Evolutionary conservation across 176 grass and related monocot species (phyloP).

Genomic region (Oryza meyeriana): DNA sequence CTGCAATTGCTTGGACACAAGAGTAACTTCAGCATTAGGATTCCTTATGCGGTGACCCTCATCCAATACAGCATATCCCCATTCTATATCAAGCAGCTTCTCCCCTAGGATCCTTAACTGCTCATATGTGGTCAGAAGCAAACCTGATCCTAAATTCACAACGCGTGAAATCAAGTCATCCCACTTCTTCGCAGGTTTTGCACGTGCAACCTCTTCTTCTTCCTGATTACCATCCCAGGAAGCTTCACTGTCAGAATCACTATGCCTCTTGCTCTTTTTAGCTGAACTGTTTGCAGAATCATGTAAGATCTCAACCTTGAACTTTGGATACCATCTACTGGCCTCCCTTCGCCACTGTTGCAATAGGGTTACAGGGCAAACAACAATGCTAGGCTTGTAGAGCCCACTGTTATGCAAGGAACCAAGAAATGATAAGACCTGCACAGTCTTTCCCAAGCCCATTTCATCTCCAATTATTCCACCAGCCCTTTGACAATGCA

Average conservation of each 20-base stretch:
- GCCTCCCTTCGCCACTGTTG: conserved; percentile 85
- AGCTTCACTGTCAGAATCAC: conserved; percentile 71
- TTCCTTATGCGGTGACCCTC: conserved; percentile 96
- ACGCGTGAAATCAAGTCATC: conserved; percentile 73
- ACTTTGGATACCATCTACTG: conserved; percentile 83
- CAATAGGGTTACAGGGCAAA: conserved; percentile 87
- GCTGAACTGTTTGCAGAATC: conserved; percentile 66
- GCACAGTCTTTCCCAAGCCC: conserved; percentile 95
- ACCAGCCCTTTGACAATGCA: conserved; percentile 87
- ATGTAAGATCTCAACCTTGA: conserved; percentile 81
- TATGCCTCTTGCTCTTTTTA: conserved; percentile 42
- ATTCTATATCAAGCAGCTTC: conserved; percentile 79
- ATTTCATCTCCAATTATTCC: conserved; percentile 99
- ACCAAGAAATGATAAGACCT: conserved; percentile 82
- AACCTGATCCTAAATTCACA: conserved; percentile 68
- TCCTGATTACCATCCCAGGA: conserved; percentile 53
- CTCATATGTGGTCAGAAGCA: conserved; percentile 94
- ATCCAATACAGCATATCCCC: conserved; percentile 89
- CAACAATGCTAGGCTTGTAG: conserved; percentile 78
- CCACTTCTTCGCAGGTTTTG: conserved; percentile 72
- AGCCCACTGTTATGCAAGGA: conserved; percentile 78
- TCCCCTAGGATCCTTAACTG: conserved; percentile 71
- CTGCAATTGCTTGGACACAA: conserved; percentile 90
- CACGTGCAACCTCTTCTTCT: conserved; percentile 33
- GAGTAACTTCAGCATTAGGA: conserved; percentile 92